A percentile compares a stretch with the other conserved stretches of the same genome.
These are phyloP conservation scores for Dissophora ornata DNA, from an alignment of 192 early-diverging fungal genomes.

Conservation along the genomic window DNA sequence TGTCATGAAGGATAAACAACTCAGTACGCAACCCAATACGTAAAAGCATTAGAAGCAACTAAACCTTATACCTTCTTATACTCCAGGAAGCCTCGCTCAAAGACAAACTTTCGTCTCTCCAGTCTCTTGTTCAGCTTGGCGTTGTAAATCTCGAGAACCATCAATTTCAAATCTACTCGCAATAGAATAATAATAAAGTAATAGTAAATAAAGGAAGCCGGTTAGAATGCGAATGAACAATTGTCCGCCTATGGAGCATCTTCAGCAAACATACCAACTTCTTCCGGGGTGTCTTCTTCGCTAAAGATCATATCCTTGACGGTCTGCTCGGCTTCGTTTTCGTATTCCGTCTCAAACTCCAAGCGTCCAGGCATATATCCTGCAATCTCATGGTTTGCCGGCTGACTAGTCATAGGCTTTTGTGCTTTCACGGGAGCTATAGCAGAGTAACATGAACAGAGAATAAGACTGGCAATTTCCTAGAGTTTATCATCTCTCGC, in stretches of 20 bases:
- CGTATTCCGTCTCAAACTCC: conserved; percentile 97
- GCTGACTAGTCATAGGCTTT: conserved; percentile 80
- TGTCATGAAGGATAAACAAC: too few species aligned
- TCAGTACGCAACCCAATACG: too few species aligned
- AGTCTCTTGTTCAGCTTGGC: conserved; percentile 80
- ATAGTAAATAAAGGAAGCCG: conserved; percentile 3
- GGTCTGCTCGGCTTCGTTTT: conserved; percentile 94
- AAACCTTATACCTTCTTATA: conserved; percentile 80
- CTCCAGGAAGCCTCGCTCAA: conserved; percentile 90
- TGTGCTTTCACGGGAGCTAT: conserved; percentile 46
- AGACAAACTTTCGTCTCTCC: conserved; percentile 88
- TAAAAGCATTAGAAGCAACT: too few species aligned
- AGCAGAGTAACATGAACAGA: neutral
- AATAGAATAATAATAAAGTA: too few species aligned
- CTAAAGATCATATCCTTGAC: conserved; percentile 95
- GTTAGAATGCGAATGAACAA: neutral
- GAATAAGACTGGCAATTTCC: neutral
- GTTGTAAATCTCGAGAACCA: conserved; percentile 96
- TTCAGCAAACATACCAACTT: conserved; percentile 80
- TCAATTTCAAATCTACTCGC: conserved; percentile 91
- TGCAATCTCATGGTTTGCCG: conserved; percentile 94
- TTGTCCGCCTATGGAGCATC: neutral
- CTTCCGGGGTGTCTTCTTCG: conserved; percentile 87
- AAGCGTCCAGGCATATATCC: conserved; percentile 97
- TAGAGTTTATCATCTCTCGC: too few species aligned